Evolutionary conservation across 495 filamentous ascomycete species (phyloP), one percentile per base, ranked within the genome.

Genomic region (Podospora pseudoanserina): DNA sequence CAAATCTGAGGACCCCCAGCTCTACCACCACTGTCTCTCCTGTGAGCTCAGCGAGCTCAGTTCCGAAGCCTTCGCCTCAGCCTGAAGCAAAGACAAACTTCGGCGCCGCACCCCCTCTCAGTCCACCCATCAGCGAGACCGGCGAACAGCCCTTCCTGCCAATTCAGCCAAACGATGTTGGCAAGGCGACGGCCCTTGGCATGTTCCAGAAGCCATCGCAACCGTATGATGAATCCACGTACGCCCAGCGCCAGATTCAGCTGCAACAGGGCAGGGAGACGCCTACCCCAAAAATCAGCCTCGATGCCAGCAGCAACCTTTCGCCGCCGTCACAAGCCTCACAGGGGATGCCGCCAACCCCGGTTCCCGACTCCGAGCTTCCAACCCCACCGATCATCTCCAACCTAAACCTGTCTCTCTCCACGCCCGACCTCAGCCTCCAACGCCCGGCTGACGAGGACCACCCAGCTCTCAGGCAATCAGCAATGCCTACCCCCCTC

Each of bases 121-220:
- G 92, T 75, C 91, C 91, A 1, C 87, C 92, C 0, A 83, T 86
- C 11, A 92, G 89, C 73, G 90, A 93, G 66, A 81, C 83, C 20
- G 89, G 87, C 2, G 89, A 93, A 16, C 80, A 81, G 13, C 71
- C 80, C 0, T 76, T 86, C 0, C 77, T 89, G 16, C 79, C 91
- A 16, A 82, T 94, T 11, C 87, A 91, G 67, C 90, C 92, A 0
- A 89, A 89, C 68, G 93, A 97, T 70, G 80, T 86, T 55, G 92
- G 92, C 20, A 96, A 96, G 77, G 92, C 93, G 15, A 96, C 93
- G 0, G 92, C 92, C 4, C 84, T 92, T 77, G 92, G 92, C 18
- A 83, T 92, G 1, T 96, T 96, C 79, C 89, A 93, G 65, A 92
- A 92, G 70, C 91, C 93, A 2, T 80, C 77, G 23, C 85, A 89